Conservation (phyloP, 2,329 filamentous ascomycete species). For the Berkeleyomyces basicola region DNA sequence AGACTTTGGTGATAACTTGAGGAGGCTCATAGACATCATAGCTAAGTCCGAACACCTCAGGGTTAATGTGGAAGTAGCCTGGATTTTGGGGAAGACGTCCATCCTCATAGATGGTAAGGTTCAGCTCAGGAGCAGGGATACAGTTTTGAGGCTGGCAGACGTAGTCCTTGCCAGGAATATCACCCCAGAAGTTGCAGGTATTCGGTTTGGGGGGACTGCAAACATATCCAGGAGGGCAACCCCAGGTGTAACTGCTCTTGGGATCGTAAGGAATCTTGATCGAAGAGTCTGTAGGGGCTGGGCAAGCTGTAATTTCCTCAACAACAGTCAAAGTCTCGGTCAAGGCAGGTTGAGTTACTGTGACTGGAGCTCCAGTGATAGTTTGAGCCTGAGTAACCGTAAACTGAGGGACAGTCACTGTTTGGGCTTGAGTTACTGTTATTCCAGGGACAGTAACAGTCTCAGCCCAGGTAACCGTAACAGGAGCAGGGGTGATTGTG, state of each 20-base stretch:
- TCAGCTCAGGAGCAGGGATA: constrained; percentile 24
- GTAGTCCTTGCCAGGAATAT: constrained; percentile 29
- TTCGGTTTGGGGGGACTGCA: constrained; percentile 34
- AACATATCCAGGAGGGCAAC: constrained; percentile 35
- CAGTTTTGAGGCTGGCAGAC: constrained; percentile 31
- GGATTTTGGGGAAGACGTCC: constrained; percentile 18
- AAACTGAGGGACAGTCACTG: constrained; percentile 1
- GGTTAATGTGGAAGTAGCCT: constrained; percentile 49
- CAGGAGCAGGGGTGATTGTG: constrained; percentile 17
- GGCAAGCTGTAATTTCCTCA: constrained; percentile 18
- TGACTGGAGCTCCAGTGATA: constrained; percentile 20
- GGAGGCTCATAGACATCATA: constrained; percentile 42
- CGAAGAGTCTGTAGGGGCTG: constrained; percentile 23
- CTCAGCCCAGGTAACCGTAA: constrained; percentile 8
- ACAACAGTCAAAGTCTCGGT: constrained; percentile 17
- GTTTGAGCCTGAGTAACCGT: constrained; percentile 17
- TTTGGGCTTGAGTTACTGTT: constrained; percentile 8
- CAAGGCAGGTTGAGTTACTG: constrained; percentile 18
- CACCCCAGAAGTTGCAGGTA: constrained; percentile 35
- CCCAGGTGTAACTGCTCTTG: constrained; percentile 32
- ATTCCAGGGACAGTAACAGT: constrained; percentile 14
- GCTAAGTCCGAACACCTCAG: constrained; percentile 43
- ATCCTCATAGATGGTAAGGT: constrained; percentile 7
- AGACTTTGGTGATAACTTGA: constrained; percentile 22
- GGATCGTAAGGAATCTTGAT: constrained; percentile 19